These are phyloP conservation scores for Batrachochytrium dendrobatidis DNA, from an alignment of 371 early-diverging fungal genomes.

Conservation along the genomic window DNA sequence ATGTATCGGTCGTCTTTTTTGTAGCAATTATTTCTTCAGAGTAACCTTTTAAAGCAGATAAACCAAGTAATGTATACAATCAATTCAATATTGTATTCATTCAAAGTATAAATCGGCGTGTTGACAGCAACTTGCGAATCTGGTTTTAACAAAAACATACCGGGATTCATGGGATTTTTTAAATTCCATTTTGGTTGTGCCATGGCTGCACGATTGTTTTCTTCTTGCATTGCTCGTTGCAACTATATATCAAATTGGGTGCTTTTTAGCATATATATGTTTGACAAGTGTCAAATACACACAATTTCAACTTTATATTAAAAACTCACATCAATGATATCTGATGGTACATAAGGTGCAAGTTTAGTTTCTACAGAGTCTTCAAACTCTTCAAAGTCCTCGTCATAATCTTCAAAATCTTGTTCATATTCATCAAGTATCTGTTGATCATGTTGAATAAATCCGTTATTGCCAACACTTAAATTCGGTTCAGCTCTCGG, in stretches of 20 bases:
- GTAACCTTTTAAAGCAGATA: no score
- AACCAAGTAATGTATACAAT: no score
- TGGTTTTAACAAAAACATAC: no score
- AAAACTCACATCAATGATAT: neutral
- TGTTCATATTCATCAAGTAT: slow-evolving; percentile 20
- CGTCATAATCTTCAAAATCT: slow-evolving; percentile 27
- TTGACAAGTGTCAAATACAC: neutral
- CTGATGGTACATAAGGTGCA: neutral
- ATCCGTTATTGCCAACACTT: no score
- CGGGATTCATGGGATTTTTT: no score
- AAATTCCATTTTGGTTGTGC: no score
- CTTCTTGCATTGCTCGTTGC: slow-evolving; percentile 21
- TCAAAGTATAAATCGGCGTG: no score
- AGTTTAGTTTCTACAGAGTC: slow-evolving; percentile 11
- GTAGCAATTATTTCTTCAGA: no score
- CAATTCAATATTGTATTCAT: no score
- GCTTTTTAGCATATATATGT: neutral
- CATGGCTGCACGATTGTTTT: slow-evolving; percentile 23
- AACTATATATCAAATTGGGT: slow-evolving; percentile 10
- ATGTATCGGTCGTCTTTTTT: neutral
- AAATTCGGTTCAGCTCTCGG: no score
- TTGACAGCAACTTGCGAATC: no score
- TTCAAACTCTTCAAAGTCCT: slow-evolving; percentile 37
- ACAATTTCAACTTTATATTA: neutral
- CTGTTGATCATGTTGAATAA: no score